Conservation (phyloP, 805 yeast species). For the Diddensiella caesifluorescens region DNA sequence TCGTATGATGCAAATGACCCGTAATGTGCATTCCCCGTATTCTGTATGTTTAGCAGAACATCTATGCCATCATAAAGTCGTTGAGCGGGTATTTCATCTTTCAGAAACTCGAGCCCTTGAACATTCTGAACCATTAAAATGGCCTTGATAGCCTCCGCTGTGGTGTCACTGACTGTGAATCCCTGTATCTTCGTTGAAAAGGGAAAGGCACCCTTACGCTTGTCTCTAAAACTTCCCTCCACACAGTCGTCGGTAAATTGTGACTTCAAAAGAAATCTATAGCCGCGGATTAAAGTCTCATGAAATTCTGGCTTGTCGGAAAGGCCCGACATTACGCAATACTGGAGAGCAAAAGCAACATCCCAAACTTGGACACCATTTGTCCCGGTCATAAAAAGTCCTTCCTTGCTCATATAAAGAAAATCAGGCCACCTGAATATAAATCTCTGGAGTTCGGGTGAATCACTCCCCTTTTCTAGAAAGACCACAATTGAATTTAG, state of each 20-base stretch:
- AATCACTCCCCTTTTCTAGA: conserved; percentile 63
- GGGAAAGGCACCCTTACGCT: conserved; percentile 89
- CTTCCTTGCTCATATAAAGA: conserved; percentile 80
- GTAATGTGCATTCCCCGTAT: conserved; percentile 67
- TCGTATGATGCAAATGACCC: conserved; percentile 96
- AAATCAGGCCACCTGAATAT: conserved; percentile 65
- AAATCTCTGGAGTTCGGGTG: conserved; percentile 52
- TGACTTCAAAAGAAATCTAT: conserved; percentile 66
- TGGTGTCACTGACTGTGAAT: conserved; percentile 92
- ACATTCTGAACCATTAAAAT: conserved; percentile 82
- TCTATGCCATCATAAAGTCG: conserved; percentile 68
- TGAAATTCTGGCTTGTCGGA: conserved; percentile 64
- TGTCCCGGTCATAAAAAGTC: conserved; percentile 92
- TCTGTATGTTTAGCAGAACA: conserved; percentile 69
- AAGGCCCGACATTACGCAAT: conserved; percentile 70
- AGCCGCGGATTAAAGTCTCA: conserved; percentile 58
- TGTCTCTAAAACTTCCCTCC: conserved; percentile 75
- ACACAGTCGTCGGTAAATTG: conserved; percentile 81
- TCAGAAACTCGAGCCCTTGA: conserved; percentile 45
- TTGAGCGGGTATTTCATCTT: conserved; percentile 48
- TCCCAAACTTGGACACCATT: conserved; percentile 99
- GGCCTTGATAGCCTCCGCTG: conserved; percentile 93
- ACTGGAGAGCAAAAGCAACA: conserved; percentile 84
- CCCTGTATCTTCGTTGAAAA: conserved; percentile 95
- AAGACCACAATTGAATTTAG: conserved; percentile 70